Evolutionary conservation across 148 eudicot species (phyloP).

Genomic region (Rhododendron ovatum): DNA sequence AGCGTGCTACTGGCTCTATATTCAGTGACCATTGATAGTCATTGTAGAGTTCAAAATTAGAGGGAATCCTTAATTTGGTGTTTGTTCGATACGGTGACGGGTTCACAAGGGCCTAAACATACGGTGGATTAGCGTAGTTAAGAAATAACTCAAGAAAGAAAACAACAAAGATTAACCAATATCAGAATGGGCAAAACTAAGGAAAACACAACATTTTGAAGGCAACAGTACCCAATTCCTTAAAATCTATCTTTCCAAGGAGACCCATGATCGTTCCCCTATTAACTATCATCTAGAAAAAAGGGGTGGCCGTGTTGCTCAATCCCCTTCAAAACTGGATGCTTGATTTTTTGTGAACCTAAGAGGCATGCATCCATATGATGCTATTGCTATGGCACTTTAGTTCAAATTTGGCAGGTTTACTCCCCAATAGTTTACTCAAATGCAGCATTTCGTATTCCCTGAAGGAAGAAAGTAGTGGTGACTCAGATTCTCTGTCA

Average conservation of each 20-base stretch:
- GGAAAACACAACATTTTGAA: not conserved
- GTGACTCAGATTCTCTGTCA: not conserved
- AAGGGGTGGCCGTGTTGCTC: not conserved
- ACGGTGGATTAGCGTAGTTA: not conserved
- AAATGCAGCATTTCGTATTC: not conserved
- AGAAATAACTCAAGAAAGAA: not conserved
- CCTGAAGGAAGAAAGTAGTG: not conserved
- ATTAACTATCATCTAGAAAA: not conserved
- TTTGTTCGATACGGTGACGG: not conserved
- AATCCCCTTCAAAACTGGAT: not conserved
- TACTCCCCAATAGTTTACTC: not conserved
- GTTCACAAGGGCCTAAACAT: not conserved
- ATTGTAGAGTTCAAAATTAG: not conserved
- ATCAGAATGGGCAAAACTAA: not conserved
- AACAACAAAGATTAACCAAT: not conserved
- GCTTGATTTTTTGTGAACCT: not conserved
- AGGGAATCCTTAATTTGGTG: not conserved
- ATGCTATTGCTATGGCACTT: not conserved
- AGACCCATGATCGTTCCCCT: not conserved
- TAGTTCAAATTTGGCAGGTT: not conserved
- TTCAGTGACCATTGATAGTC: not conserved
- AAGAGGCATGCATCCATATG: not conserved
- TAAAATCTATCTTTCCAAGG: not conserved
- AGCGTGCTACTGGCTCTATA: not conserved
- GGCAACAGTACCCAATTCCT: not conserved